Percentiles rank a stretch among this genome's conserved stretches.
phyloP scores from a whole-genome alignment of 192 early-diverging fungal genomes.

The Backusella liffmaniae region DNA sequence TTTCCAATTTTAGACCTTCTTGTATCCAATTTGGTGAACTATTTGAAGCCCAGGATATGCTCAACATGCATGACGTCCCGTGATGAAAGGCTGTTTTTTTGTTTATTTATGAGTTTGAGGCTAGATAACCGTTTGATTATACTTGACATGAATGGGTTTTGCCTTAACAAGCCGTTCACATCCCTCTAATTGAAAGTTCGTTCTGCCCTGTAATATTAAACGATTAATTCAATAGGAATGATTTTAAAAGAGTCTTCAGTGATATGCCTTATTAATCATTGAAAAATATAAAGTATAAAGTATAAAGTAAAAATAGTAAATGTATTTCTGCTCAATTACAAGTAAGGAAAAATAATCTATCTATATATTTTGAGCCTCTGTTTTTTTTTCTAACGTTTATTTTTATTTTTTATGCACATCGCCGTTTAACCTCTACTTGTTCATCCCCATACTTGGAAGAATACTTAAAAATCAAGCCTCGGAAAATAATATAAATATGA shows the following conservation, averaged over 20 bases:
- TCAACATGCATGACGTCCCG: not conserved
- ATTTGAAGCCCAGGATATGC: not conserved
- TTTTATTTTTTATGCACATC: not conserved
- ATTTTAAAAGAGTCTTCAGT: not conserved
- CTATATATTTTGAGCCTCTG: not conserved
- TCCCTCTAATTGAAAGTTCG: not conserved
- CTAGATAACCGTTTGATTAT: not conserved
- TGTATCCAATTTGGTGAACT: not conserved
- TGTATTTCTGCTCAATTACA: not conserved
- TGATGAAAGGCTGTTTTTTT: not conserved
- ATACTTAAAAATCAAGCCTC: not conserved
- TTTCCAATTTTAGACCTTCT: not conserved
- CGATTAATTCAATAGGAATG: not conserved
- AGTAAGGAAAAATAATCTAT: not conserved
- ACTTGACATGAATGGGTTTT: not conserved
- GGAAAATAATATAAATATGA: not conserved
- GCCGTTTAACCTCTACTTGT: not conserved
- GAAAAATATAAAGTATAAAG: not conserved
- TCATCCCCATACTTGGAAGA: not conserved
- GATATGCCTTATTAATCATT: not conserved
- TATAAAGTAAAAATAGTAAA: not conserved
- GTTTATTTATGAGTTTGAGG: not conserved
- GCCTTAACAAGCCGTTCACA: not conserved
- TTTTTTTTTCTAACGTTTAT: not conserved
- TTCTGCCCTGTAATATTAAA: not conserved